Base-by-base conservation (phyloP, 176 grass and related monocot genomes). In the Juncus effusus region DNA sequence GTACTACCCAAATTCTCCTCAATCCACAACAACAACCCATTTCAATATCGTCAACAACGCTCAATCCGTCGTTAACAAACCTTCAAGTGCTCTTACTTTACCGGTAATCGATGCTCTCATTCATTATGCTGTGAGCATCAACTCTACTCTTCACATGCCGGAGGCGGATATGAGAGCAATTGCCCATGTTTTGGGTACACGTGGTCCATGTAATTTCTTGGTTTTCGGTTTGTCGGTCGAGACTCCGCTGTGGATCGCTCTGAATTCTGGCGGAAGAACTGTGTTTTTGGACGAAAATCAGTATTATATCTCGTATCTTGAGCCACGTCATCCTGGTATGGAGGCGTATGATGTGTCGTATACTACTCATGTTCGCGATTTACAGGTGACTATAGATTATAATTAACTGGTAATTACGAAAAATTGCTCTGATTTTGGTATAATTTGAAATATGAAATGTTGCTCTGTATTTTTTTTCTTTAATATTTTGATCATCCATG, bases 211-310 rank as follows among this genome's bases (percentile, higher is more conserved):
- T 83, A 90, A 90, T 84, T 83, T 90, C 52, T 65, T 90, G 2
- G 83, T 90, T 3, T 90, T 90, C 68, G 87, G 87, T 0, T 77
- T 90, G 3, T 83, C 83, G 0, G 40, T 42, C 40, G 87, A 90
- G 73, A 80, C 68, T 51, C 76, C 87, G 0, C 84, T 90, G 54
- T 92, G 94, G 94, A 85, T 88, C n/a, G 92, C 92, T 16, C 84
- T 96, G 16, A 96, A 96, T 83, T 78, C 81, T 69, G 92, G 92
- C 65, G 92, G 92, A 0, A 84, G 82, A 35, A 96, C 92, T 0
- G 92, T 96, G 52, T 96, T 96, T 80, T 74, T 96, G 3, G 92
- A 96, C 64, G 94, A 97, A 85, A 97, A 97, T 86, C 86, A 97
- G 79, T 97, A 91, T 78, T 97, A 97, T 82, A 84, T 97, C 54